Base-by-base conservation (phyloP, 1,284 basidiomycete genomes). In the Moesziomyces parantarcticus region DNA sequence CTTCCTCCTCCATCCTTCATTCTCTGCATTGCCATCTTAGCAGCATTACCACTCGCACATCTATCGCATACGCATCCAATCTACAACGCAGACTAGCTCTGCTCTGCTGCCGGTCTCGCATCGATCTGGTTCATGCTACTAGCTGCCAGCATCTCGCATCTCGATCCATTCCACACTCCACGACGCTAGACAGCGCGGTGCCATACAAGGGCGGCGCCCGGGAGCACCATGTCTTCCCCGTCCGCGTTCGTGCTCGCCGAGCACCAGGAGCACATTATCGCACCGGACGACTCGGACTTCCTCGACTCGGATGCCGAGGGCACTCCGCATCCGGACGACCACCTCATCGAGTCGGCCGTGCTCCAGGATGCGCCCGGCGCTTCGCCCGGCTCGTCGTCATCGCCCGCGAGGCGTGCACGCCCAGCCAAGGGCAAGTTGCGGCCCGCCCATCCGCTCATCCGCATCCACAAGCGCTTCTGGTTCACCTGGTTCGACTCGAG, bases 261-360 rank as follows among this genome's bases (percentile, higher is more conserved):
- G 45, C 29, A 32, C 18, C 63, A 67, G 6, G 41, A 59, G 26
- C 58, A 57, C 45, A 64, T 69, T 41, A 69, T 75, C 18, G 63
- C 76, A 3, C 72, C 80, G 3, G 78, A 80, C 55, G 77, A 82
- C 34, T 76, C 75, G 9, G 80, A 80, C 45, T 70, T 82, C 20
- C 58, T 78, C 54, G 79, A 78, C 25, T 67, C 72, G n/a, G 77
- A 75, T 22, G 61, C 50, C 11, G 72, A 75, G n/a, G 49, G 36
- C n/a, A 46, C 49, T 9, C 34, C 56, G 10, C 52, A 61, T 22
- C 48, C 61, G 0, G 60, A 62, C 32, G 62, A 65, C 20, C 50
- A 50, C 5, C 58, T 69, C 49, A 64, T 69, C 58, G 64, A 75
- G 39, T 34, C 42, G 2, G 63, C 57, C 14, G 26, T 75, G 11